Percentiles rank a stretch among this genome's conserved stretches.
These are phyloP conservation scores for Plantago coronopus DNA, from an alignment of 305 asterid genomes.

Conservation along the genomic window DNA sequence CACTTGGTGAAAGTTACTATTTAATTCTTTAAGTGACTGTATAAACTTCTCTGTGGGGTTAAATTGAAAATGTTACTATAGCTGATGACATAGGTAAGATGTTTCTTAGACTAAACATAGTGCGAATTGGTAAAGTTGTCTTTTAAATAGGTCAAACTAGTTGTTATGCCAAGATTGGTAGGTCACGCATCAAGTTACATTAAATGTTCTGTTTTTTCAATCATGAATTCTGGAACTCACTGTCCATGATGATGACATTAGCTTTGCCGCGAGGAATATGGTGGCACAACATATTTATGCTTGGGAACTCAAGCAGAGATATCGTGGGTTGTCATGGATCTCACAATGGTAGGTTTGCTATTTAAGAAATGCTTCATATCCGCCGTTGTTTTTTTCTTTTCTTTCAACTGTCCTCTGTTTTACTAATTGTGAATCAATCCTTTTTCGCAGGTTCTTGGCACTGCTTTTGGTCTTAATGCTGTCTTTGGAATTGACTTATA, in stretches of 20 bases:
- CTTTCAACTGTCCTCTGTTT: slow-evolving; percentile 11
- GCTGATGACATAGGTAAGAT: no score
- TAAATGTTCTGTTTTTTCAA: no score
- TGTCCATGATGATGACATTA: slow-evolving; percentile 33
- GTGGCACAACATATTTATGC: slow-evolving; percentile 57
- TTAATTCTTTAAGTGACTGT: no score
- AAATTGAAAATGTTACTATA: no score
- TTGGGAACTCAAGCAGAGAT: slow-evolving; percentile 86
- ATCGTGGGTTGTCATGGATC: slow-evolving; percentile 78
- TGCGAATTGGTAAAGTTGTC: no score
- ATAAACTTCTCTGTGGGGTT: no score
- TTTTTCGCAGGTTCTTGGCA: slow-evolving; percentile 75
- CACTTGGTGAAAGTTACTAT: no score
- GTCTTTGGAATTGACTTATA: slow-evolving; percentile 73
- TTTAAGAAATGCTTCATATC: slow-evolving; percentile 6
- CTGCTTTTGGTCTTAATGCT: slow-evolving; percentile 87
- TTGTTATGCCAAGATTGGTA: no score
- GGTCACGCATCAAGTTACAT: no score
- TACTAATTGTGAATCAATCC: slow-evolving; percentile 24
- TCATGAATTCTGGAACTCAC: slow-evolving; percentile 26
- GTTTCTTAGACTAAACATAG: no score
- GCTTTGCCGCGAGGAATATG: slow-evolving; percentile 94
- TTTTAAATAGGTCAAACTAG: no score
- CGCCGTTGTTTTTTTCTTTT: slow-evolving; percentile 16
- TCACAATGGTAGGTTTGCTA: slow-evolving; percentile 64